These are phyloP conservation scores for Tulasnella sp. DNA, from an alignment of 768 basidiomycete genomes.

Conservation along the genomic window DNA sequence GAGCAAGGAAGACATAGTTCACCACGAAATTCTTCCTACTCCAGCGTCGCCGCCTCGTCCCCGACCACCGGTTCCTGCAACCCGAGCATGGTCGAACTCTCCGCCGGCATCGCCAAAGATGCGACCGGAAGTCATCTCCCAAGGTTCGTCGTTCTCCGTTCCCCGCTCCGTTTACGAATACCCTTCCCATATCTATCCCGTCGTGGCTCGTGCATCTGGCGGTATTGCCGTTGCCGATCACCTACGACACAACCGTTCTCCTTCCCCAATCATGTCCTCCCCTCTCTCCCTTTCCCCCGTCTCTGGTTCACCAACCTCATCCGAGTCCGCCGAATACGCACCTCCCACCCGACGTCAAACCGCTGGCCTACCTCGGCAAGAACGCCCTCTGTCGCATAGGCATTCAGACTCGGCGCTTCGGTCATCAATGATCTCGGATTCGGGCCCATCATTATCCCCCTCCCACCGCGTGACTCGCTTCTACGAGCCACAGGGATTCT, in stretches of 20 bases:
- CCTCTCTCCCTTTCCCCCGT: slow-evolving; percentile 22
- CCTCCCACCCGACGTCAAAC: slow-evolving; percentile 22
- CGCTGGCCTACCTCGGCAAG: not conserved
- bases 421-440: slow-evolving; percentile 29
- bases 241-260: slow-evolving; percentile 22
- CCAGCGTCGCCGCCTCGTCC: slow-evolving; percentile 32
- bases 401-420: slow-evolving; percentile 22
- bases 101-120: slow-evolving; percentile 21
- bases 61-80: slow-evolving; percentile 27
- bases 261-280: slow-evolving; percentile 19
- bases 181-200: slow-evolving; percentile 22
- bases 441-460: not conserved
- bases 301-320: slow-evolving; percentile 20
- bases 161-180: slow-evolving; percentile 33
- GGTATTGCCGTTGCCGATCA: slow-evolving; percentile 24
- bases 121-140: slow-evolving; percentile 29
- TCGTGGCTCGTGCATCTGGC: slow-evolving; percentile 20
- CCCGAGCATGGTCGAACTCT: slow-evolving; percentile 29
- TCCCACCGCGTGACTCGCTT: slow-evolving; percentile 15
- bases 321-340: slow-evolving; percentile 22
- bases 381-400: not conserved
- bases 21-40: slow-evolving; percentile 17
- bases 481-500: slow-evolving; percentile 28
- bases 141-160: slow-evolving; percentile 35
- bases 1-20: not conserved